A percentile compares a stretch with the other conserved stretches of the same genome.
Conservation (phyloP, 495 filamentous ascomycete genomes). For the Chaetomium tenue region DNA sequence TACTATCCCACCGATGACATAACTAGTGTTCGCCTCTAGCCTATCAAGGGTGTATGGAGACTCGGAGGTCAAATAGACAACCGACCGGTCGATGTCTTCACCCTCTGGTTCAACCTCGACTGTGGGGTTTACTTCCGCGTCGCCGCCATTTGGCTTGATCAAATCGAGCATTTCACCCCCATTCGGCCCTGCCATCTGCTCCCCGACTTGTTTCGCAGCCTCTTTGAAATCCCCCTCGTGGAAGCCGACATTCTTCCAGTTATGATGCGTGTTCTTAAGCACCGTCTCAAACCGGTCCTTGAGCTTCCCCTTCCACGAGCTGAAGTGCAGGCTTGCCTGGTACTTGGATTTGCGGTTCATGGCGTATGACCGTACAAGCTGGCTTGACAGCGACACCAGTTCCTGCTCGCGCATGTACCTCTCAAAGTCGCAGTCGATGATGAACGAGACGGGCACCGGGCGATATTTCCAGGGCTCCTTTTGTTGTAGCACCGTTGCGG, state of each 20-base stretch:
- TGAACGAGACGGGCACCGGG: slow-evolving; percentile 66
- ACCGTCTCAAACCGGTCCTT: slow-evolving; percentile 75
- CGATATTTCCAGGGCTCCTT: slow-evolving; percentile 40
- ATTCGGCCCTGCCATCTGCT: slow-evolving; percentile 54
- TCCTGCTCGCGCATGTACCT: slow-evolving; percentile 83
- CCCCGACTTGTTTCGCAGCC: slow-evolving; percentile 58
- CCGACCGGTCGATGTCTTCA: slow-evolving; percentile 41
- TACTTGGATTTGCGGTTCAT: slow-evolving; percentile 69
- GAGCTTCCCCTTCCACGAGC: slow-evolving; percentile 72
- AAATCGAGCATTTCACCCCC: slow-evolving; percentile 57
- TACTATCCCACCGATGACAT: slow-evolving; percentile 92
- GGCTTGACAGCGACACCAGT: slow-evolving; percentile 71
- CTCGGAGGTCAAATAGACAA: slow-evolving; percentile 88
- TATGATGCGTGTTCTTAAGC: slow-evolving; percentile 61
- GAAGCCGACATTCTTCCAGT: slow-evolving; percentile 77
- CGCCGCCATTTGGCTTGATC: slow-evolving; percentile 43
- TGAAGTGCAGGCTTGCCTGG: slow-evolving; percentile 67
- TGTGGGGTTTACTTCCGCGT: neutral
- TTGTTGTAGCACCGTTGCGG: slow-evolving; percentile 25
- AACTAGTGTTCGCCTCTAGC: slow-evolving; percentile 79
- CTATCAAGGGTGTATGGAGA: slow-evolving; percentile 74
- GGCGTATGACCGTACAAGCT: slow-evolving; percentile 85
- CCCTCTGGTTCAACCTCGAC: slow-evolving; percentile 33
- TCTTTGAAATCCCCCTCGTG: slow-evolving; percentile 66
- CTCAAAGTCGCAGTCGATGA: slow-evolving; percentile 93